Evolutionary conservation across 2,329 filamentous ascomycete species (phyloP).

Genomic region (Huntiella bhutanensis): DNA sequence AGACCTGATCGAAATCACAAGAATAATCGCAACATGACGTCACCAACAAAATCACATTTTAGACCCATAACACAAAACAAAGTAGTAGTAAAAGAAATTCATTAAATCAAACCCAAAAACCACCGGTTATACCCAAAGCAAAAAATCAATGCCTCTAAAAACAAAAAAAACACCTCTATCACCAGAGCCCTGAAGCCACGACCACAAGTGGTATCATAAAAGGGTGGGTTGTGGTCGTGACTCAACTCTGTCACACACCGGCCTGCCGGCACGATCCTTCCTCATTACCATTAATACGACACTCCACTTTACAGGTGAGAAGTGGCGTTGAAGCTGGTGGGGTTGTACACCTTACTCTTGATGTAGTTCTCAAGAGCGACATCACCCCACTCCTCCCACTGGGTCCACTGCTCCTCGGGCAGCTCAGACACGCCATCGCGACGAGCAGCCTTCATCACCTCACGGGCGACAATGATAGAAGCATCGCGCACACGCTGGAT

Average conservation of each 20-base stretch:
- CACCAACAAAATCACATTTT: too few relatives aligned
- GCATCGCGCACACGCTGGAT: slow-evolving; percentile 86
- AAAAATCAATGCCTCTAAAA: too few relatives aligned
- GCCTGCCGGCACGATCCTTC: too few relatives aligned
- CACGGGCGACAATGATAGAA: slow-evolving; percentile 65
- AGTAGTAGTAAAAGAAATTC: neutral
- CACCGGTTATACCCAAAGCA: too few relatives aligned
- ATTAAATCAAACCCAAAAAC: neutral
- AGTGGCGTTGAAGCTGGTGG: slow-evolving; percentile 23
- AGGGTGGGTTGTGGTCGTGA: too few relatives aligned
- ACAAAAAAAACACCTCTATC: too few relatives aligned
- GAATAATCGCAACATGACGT: too few relatives aligned
- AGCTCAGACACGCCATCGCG: slow-evolving; percentile 56
- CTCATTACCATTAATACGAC: too few relatives aligned
- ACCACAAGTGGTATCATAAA: too few relatives aligned
- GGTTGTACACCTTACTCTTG: slow-evolving; percentile 41
- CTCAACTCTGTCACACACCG: too few relatives aligned
- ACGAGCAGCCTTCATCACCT: slow-evolving; percentile 85
- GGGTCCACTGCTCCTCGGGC: slow-evolving; percentile 48
- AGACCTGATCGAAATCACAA: too few relatives aligned
- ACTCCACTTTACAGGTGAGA: slow-evolving; percentile 16
- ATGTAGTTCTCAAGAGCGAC: slow-evolving; percentile 41
- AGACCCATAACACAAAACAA: neutral
- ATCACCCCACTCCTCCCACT: slow-evolving; percentile 55
- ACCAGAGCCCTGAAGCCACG: too few relatives aligned